These are phyloP conservation scores for Trichothecium roseum DNA, from an alignment of 2,329 filamentous ascomycete genomes.

Conservation along the genomic window DNA sequence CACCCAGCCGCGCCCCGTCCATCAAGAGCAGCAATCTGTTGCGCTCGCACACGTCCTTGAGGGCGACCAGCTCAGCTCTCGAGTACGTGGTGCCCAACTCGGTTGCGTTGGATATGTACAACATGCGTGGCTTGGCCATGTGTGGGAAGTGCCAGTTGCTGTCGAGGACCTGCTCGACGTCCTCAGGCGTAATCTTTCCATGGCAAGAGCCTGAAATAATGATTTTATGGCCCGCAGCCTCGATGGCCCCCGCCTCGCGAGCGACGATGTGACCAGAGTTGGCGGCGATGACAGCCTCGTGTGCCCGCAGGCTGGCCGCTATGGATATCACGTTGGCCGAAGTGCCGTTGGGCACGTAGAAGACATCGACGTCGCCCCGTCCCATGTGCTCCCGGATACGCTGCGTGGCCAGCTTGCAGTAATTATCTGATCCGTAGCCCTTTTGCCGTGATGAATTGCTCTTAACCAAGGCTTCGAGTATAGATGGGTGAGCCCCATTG, in stretches of 20 bases:
- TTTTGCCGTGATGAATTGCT: constrained; percentile 34
- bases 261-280: constrained; percentile 38
- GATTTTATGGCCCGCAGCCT: constrained; percentile 40
- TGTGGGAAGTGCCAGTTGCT: constrained; percentile 41
- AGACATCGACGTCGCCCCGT: constrained; percentile 30
- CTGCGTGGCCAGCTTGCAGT: constrained; percentile 27
- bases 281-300: constrained; percentile 40
- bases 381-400: constrained; percentile 28
- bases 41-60: constrained; percentile 31
- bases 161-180: constrained; percentile 29
- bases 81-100: constrained; percentile 39
- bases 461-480: constrained; percentile 33
- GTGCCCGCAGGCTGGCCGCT: constrained; percentile 36
- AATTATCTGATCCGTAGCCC: constrained; percentile 36
- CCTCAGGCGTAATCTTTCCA: constrained; percentile 34
- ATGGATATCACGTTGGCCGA: constrained; percentile 42
- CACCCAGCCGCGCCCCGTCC: constrained; percentile 35
- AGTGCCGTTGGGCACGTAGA: constrained; percentile 41
- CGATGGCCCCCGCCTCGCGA: constrained; percentile 39
- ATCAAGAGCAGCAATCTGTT: constrained; percentile 31
- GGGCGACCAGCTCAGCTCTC: constrained; percentile 25
- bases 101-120: constrained; percentile 41
- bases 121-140: constrained; percentile 38
- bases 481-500: constrained; percentile 38
- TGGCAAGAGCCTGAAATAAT: constrained; percentile 33